A percentile compares a stretch with the other conserved stretches of the same genome.
phyloP scores from a whole-genome alignment of 345 rosid genomes.

The Euphorbia peplus region DNA sequence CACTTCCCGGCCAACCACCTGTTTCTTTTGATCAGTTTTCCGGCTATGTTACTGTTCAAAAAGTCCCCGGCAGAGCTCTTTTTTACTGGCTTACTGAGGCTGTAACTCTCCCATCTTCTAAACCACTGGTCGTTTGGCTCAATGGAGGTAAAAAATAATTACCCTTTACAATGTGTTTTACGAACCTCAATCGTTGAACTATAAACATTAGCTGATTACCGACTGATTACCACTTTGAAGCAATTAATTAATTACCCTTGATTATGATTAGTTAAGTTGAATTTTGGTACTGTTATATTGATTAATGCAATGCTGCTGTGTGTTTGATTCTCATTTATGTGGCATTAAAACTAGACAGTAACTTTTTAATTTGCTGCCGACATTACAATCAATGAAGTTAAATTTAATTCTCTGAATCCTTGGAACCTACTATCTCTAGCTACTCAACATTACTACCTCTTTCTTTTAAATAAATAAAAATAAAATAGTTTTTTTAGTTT shows the following conservation, averaged over 20 bases:
- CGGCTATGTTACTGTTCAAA: slow-evolving; percentile 77
- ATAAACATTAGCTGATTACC: too few relatives aligned
- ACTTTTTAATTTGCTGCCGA: slow-evolving; percentile 32
- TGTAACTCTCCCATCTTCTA: slow-evolving; percentile 42
- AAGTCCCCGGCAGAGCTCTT: slow-evolving; percentile 70
- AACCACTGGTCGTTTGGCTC: slow-evolving; percentile 90
- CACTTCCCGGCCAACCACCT: slow-evolving; percentile 93
- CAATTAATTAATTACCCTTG: background rate
- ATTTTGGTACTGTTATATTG: slow-evolving; percentile 26
- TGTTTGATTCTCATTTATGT: slow-evolving; percentile 9
- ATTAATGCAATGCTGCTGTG: background rate
- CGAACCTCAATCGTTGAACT: too few relatives aligned
- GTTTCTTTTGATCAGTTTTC: slow-evolving; percentile 88
- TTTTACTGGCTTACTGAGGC: slow-evolving; percentile 97
- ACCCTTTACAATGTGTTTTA: too few relatives aligned
- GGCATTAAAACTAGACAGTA: slow-evolving; percentile 12
- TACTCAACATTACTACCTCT: background rate
- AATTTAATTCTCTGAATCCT: background rate
- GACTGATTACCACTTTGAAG: too few relatives aligned
- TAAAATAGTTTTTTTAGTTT: background rate
- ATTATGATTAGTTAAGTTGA: background rate
- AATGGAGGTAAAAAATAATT: too few relatives aligned
- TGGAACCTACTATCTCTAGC: background rate
- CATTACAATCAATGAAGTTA: slow-evolving; percentile 18
- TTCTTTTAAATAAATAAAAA: background rate